A percentile compares a stretch with the other conserved stretches of the same genome.
phyloP scores from a whole-genome alignment of 2,329 filamentous ascomycete species.

The Juglanconis sp. region DNA sequence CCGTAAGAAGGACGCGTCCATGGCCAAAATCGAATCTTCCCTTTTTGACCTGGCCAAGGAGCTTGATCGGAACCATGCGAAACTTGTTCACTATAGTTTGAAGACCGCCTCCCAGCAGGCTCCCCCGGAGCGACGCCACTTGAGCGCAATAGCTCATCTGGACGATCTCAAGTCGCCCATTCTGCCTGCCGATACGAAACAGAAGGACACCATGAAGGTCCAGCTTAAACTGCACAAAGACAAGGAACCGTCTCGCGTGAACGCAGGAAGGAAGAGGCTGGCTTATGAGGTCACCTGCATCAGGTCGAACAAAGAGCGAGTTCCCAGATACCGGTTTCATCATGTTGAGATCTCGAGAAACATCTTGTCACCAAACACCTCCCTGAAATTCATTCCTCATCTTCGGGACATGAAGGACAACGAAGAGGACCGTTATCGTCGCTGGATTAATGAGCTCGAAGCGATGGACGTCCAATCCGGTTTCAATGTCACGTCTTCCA shows the following conservation, averaged over 20 bases:
- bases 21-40: conserved; percentile 39
- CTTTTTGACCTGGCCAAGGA: conserved; percentile 40
- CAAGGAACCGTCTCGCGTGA: conserved; percentile 34
- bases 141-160: conserved; percentile 46
- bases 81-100: conserved; percentile 42
- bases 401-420: conserved; percentile 54
- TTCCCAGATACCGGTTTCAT: conserved; percentile 58
- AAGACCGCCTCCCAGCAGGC: conserved; percentile 40
- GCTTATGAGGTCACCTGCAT: conserved; percentile 42
- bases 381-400: conserved; percentile 59
- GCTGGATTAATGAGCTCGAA: conserved; percentile 56
- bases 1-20: conserved; percentile 38
- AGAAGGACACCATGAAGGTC: conserved; percentile 40
- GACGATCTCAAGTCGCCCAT: conserved; percentile 33
- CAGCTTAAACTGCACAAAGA: conserved; percentile 52
- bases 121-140: conserved; percentile 34
- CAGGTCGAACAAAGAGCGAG: conserved; percentile 48
- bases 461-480: conserved; percentile 56
- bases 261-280: conserved; percentile 42
- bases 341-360: conserved; percentile 59
- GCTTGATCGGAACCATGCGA: conserved; percentile 44
- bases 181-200: conserved; percentile 7
- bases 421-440: conserved; percentile 53
- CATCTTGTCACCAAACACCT: conserved; percentile 57
- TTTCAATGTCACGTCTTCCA: conserved; percentile 46